Base-by-base conservation (phyloP, 2,329 filamentous ascomycete species). In the Colletotrichum scovillei region DNA sequence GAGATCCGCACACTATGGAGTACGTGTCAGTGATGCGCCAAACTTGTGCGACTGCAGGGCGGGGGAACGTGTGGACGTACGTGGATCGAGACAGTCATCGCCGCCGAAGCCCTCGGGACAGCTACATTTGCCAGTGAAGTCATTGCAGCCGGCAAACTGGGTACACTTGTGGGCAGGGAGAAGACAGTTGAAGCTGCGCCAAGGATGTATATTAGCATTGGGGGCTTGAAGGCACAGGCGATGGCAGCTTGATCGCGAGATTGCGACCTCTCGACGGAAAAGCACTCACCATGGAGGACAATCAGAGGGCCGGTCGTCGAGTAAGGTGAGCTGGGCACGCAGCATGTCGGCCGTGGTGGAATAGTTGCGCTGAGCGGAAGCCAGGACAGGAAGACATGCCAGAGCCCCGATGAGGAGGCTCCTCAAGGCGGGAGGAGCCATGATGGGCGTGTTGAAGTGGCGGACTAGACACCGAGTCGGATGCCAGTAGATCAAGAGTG, bases 41-140 rank as follows among this genome's bases (percentile, higher is more conserved):
- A 53, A 35, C 9, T 63, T 57, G 38, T 56, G 64, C 63, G 55
- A 69, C 46, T 46, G 9, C 35, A n/a, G 9, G 35, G 28, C 22
- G 52, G 57, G 28, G 24, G 42, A 32, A 30, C 22, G 35, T 12
- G 62, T 42, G 28, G 53, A 77, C 89, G 77, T 84, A 93, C 91
- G 85, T 77, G 97, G 97, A 79, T 94, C 87, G 63, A 97, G 91
- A 80, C 97, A 99, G 84, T 98, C 95, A 79, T 98, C 94, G 71
- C 96, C 96, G 73, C 95, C 97, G 81, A 97, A 99, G 46, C 97
- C 97, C 22, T 94, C 88, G 9, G 96, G 95, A 82, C 97, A 99
- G 73, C 92, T 90, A 84, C 97, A 99, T 87, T 97, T 95, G 63
- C 97, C 97, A 78, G 95, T 97, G 79, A 92, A 95, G 79, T 93